Percentiles rank a stretch among this genome's conserved stretches.
Evolutionary conservation across 2,329 filamentous ascomycete species (phyloP).

Genomic region (Phyllosticta citrichinensis): DNA sequence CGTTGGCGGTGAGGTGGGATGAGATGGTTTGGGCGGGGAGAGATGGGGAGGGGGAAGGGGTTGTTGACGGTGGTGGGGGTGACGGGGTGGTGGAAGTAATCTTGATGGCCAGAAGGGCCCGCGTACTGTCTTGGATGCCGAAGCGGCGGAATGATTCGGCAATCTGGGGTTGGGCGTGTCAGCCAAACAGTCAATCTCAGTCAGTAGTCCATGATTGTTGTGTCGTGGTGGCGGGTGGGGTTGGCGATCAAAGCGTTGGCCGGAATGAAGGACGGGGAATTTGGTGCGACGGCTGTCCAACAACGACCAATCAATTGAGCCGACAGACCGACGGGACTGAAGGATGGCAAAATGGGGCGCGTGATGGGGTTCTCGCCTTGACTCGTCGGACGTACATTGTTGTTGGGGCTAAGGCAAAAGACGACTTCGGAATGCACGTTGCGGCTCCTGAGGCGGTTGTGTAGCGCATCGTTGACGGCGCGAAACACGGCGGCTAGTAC

Average conservation of each 20-base stretch:
- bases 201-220: neutral
- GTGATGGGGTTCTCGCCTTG: neutral
- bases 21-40: slow-evolving; percentile 36
- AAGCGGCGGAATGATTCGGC: slow-evolving; percentile 84
- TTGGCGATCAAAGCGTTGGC: neutral
- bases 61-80: neutral
- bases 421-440: slow-evolving; percentile 89
- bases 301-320: neutral
- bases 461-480: slow-evolving; percentile 57
- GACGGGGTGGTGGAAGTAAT: slow-evolving; percentile 39
- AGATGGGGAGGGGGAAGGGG: slow-evolving; percentile 22
- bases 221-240: neutral
- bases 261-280: neutral
- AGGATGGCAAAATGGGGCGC: slow-evolving; percentile 3
- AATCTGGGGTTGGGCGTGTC: slow-evolving; percentile 48
- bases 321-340: neutral
- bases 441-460: slow-evolving; percentile 58
- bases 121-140: slow-evolving; percentile 64
- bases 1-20: slow-evolving; percentile 49
- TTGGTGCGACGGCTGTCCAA: neutral
- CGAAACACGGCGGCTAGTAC: slow-evolving; percentile 66
- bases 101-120: slow-evolving; percentile 70
- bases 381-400: slow-evolving; percentile 52
- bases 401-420: slow-evolving; percentile 66
- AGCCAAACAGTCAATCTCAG: neutral